Evolutionary conservation across 2,329 filamentous ascomycete genomes (phyloP).

Genomic region (Diaporthe citri): DNA sequence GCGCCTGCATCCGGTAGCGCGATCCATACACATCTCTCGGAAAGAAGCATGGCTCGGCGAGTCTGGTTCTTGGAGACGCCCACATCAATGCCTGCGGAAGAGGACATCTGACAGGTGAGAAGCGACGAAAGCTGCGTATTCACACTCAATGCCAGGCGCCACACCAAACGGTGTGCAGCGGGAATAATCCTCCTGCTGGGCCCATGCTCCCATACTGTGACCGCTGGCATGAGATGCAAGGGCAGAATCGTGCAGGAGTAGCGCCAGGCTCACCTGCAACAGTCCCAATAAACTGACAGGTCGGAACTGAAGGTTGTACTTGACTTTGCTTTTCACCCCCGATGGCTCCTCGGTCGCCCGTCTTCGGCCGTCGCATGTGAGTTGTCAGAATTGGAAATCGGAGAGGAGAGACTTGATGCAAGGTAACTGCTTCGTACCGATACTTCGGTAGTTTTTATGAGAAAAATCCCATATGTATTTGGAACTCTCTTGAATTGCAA

Average conservation of each 20-base stretch:
- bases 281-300: constrained; percentile 23
- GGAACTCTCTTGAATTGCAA: neutral
- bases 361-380: constrained; percentile 21
- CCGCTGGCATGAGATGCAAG: constrained; percentile 15
- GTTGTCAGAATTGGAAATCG: constrained; percentile 19
- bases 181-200: neutral
- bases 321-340: neutral
- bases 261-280: constrained; percentile 26
- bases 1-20: constrained; percentile 25
- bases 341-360: constrained; percentile 13
- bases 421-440: constrained; percentile 30
- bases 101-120: constrained; percentile 23
- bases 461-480: neutral
- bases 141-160: neutral
- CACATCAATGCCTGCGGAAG: neutral
- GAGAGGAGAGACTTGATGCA: neutral
- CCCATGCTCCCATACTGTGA: neutral
- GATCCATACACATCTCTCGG: neutral
- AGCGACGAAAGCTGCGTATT: constrained; percentile 4
- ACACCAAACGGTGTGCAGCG: constrained; percentile 4
- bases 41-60: neutral
- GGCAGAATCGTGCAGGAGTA: constrained; percentile 20
- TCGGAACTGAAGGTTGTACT: neutral
- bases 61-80: neutral
- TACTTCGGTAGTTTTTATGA: neutral